phyloP scores from a whole-genome alignment of 2,329 filamentous ascomycete genomes.

The Paradendryphiella salina region DNA sequence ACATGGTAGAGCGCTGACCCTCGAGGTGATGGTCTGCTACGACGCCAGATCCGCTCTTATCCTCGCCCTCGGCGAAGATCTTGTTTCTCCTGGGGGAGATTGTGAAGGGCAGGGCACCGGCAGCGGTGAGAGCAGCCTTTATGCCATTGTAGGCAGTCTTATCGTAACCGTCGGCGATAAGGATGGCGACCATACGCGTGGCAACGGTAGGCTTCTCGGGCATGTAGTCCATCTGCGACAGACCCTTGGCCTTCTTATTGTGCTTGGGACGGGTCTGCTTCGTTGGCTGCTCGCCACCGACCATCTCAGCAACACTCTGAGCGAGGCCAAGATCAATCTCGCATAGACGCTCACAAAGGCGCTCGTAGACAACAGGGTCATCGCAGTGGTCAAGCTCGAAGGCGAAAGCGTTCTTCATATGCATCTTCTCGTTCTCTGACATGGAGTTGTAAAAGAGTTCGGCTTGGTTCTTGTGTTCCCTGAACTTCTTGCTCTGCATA shows the following conservation, averaged over 20 bases:
- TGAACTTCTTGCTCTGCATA: slow-evolving; percentile 71
- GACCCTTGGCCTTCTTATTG: slow-evolving; percentile 66
- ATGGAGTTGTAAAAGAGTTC: slow-evolving; percentile 84
- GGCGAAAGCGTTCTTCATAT: slow-evolving; percentile 62
- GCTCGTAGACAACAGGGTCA: slow-evolving; percentile 73
- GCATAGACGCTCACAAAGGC: slow-evolving; percentile 67
- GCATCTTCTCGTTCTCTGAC: slow-evolving; percentile 65
- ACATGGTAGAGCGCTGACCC: slow-evolving; percentile 77
- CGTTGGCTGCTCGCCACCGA: slow-evolving; percentile 65
- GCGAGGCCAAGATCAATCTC: slow-evolving; percentile 75
- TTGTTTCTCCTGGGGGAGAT: slow-evolving; percentile 69
- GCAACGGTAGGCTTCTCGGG: slow-evolving; percentile 68
- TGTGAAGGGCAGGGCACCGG: slow-evolving; percentile 70
- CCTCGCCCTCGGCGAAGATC: slow-evolving; percentile 64
- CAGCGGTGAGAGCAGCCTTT: slow-evolving; percentile 63
- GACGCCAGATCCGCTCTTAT: slow-evolving; percentile 57
- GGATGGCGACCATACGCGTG: slow-evolving; percentile 71
- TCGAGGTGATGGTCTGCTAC: slow-evolving; percentile 77
- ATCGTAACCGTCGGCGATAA: slow-evolving; percentile 79
- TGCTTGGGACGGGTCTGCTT: slow-evolving; percentile 62
- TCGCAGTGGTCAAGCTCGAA: slow-evolving; percentile 84
- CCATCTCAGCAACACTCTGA: slow-evolving; percentile 68
- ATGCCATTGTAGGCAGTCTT: slow-evolving; percentile 65
- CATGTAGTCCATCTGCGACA: slow-evolving; percentile 71
- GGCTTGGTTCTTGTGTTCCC: slow-evolving; percentile 75